Evolutionary conservation across 1,284 basidiomycete species (phyloP).

Genomic region (Ceratobasidium sp.): DNA sequence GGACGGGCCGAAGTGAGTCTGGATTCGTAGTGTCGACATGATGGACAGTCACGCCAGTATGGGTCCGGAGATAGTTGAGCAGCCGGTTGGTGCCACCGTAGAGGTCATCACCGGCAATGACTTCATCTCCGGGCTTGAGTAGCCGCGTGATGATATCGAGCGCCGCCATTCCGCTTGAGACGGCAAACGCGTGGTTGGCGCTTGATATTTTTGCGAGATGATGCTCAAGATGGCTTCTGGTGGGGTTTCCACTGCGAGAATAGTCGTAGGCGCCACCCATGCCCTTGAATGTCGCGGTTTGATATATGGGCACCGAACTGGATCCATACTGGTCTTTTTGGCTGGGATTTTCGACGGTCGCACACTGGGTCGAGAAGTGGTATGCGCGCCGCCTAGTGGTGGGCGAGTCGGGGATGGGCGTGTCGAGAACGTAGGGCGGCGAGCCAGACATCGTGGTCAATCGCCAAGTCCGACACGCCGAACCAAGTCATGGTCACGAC

Average conservation of each 20-base stretch:
- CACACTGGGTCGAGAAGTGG: constrained; percentile 85
- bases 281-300: constrained; percentile 98
- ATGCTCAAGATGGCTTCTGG: constrained; percentile 92
- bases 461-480: constrained; percentile 3
- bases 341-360: constrained; percentile 81
- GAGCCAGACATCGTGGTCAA: constrained; percentile 20
- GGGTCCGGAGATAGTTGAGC: constrained; percentile 86
- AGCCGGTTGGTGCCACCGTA: constrained; percentile 99
- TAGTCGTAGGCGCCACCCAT: constrained; percentile 92
- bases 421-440: constrained; percentile 29
- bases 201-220: constrained; percentile 95
- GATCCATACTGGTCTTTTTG: constrained; percentile 97
- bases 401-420: constrained; percentile 43
- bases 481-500: constrained; percentile 2
- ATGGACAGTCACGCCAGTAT: constrained; percentile 89
- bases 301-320: constrained; percentile 95
- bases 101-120: constrained; percentile 96
- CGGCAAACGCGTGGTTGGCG: constrained; percentile 85
- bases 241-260: constrained; percentile 94
- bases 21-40: constrained; percentile 94
- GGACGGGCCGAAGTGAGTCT: constrained; percentile 65
- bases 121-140: constrained; percentile 92
- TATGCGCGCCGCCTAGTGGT: constrained; percentile 64
- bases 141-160: constrained; percentile 94
- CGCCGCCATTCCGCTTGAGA: constrained; percentile 98